Conservation (phyloP, 768 basidiomycete genomes). For the Mycena vitilis region DNA sequence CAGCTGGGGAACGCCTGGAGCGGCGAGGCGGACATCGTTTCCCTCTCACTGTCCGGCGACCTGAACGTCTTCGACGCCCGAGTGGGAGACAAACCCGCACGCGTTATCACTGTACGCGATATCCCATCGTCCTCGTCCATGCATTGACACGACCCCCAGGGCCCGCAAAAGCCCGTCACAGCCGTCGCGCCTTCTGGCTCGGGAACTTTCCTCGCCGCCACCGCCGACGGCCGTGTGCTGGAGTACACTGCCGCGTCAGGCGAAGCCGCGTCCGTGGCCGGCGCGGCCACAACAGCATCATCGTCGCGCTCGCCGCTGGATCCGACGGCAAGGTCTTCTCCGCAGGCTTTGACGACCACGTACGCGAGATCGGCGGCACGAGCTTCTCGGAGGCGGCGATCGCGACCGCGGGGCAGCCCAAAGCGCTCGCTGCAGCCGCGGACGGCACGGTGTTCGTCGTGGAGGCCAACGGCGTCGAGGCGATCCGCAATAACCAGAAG, state of each 20-base stretch:
- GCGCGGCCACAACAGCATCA: conserved; percentile 77
- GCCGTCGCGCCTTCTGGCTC: conserved; percentile 58
- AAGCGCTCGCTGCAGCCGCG: conserved; percentile 64
- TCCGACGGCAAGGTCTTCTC: conserved; percentile 69
- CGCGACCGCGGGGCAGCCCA: conserved; percentile 74
- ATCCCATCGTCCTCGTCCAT: background rate
- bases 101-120: conserved; percentile 67
- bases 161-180: conserved; percentile 85
- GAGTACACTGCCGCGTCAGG: conserved; percentile 66
- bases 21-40: conserved; percentile 76
- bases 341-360: conserved; percentile 83
- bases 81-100: conserved; percentile 66
- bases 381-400: conserved; percentile 64
- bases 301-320: conserved; percentile 69
- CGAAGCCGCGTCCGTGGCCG: conserved; percentile 61
- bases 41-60: conserved; percentile 84
- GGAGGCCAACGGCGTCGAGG: conserved; percentile 71
- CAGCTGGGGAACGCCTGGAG: conserved; percentile 93
- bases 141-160: conserved; percentile 55
- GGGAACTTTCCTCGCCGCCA: conserved; percentile 83
- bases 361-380: conserved; percentile 71
- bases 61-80: conserved; percentile 88
- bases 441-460: conserved; percentile 77
- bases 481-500: conserved; percentile 76
- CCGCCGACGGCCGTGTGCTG: conserved; percentile 81